Evolutionary conservation across 2,329 filamentous ascomycete genomes (phyloP).

Genomic region (Microcyclosporella mali): DNA sequence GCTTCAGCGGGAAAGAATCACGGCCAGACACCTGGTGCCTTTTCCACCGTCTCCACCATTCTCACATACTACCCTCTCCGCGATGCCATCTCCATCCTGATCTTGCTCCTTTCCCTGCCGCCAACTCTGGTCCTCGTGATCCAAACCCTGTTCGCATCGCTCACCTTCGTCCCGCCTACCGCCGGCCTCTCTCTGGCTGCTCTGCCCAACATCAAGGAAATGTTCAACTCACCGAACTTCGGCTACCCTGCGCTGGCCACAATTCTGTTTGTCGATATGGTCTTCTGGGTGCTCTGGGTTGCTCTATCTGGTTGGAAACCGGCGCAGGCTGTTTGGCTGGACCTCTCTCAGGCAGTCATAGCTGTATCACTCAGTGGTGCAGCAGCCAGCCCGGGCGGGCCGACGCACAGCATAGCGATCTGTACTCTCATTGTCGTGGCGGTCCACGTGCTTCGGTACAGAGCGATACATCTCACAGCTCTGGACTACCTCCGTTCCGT

Average conservation of each 20-base stretch:
- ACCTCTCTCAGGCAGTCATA: conserved; percentile 88
- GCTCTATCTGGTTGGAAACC: conserved; percentile 73
- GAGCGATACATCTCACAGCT: conserved; percentile 38
- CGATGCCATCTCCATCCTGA: conserved; percentile 94
- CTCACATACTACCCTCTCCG: conserved; percentile 83
- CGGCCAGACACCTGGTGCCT: conserved; percentile 63
- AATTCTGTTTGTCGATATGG: conserved; percentile 77
- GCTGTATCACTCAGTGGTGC: conserved; percentile 84
- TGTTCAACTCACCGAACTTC: conserved; percentile 73
- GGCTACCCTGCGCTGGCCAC: conserved; percentile 82
- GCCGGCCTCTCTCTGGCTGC: conserved; percentile 61
- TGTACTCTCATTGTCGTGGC: conserved; percentile 62
- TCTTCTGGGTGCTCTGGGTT: conserved; percentile 66
- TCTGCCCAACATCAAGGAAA: conserved; percentile 75
- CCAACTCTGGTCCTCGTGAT: conserved; percentile 81
- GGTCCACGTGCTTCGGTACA: conserved; percentile 49
- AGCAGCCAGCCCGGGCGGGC: conserved; percentile 60
- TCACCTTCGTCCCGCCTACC: conserved; percentile 80
- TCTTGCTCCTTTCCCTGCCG: conserved; percentile 87
- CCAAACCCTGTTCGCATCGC: conserved; percentile 84
- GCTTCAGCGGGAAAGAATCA: conserved; percentile 27
- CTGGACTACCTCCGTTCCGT: conserved; percentile 34
- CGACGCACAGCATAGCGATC: conserved; percentile 64
- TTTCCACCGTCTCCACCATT: conserved; percentile 78
- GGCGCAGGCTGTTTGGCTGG: conserved; percentile 79